A percentile compares a stretch with the other conserved stretches of the same genome.
phyloP scores from a whole-genome alignment of 768 basidiomycete species.

The Podaxis sp. region DNA sequence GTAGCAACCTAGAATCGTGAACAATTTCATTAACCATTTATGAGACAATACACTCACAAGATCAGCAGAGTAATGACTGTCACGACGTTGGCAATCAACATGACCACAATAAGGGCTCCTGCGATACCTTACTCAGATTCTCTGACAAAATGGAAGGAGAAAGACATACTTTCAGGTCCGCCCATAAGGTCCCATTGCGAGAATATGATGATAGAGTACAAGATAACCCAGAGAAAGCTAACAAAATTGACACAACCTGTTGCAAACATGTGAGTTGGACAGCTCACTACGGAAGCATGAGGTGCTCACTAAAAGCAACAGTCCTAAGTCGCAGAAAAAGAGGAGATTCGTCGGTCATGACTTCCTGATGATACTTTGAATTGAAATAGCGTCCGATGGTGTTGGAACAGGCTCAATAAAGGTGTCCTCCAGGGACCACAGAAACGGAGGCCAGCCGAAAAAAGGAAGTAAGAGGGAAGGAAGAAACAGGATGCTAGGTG shows the following conservation, averaged over 20 bases:
- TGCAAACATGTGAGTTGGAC: not conserved
- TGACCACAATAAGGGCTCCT: constrained; percentile 24
- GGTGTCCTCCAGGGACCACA: constrained; percentile 5
- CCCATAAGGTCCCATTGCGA: constrained; percentile 23
- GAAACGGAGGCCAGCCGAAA: not conserved
- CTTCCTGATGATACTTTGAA: not conserved
- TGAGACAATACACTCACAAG: constrained; percentile 17
- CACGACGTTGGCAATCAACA: constrained; percentile 22
- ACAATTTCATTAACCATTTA: not conserved
- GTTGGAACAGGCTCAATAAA: not conserved
- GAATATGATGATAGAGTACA: constrained; percentile 23
- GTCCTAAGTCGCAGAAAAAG: constrained; percentile 14
- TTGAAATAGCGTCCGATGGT: not conserved
- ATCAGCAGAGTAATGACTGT: constrained; percentile 25
- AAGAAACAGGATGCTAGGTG: not conserved
- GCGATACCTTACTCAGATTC: not conserved
- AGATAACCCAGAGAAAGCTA: constrained; percentile 24
- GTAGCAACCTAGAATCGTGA: constrained; percentile 15
- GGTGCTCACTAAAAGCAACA: constrained; percentile 12
- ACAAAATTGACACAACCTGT: constrained; percentile 21
- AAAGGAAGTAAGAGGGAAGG: not conserved
- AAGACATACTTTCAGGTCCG: constrained; percentile 21
- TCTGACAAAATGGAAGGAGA: not conserved
- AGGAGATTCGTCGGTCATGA: constrained; percentile 6
- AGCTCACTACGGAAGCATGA: not conserved